Evolutionary conservation across 2,329 filamentous ascomycete species (phyloP).

Genomic region (Aspergillus novofumigatus): DNA sequence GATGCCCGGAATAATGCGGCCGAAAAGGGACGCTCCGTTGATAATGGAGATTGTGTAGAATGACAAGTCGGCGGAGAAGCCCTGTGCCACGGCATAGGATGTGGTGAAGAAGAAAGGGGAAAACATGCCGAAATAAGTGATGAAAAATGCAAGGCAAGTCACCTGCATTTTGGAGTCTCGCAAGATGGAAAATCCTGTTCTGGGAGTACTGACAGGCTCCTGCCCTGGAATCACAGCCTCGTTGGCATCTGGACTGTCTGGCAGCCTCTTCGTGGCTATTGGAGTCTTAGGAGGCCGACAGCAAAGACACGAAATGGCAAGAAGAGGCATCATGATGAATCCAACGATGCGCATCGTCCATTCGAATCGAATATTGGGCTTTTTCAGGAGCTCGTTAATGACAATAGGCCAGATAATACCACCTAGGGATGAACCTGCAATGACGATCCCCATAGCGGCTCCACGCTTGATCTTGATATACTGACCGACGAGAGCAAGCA

Average conservation of each 20-base stretch:
- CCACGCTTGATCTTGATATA: slow-evolving; percentile 27
- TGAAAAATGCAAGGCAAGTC: slow-evolving; percentile 30
- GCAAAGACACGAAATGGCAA: slow-evolving; percentile 26
- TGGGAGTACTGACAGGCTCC: neutral
- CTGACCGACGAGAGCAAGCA: slow-evolving; percentile 27
- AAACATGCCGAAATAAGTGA: slow-evolving; percentile 39
- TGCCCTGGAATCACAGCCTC: neutral
- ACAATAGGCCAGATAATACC: slow-evolving; percentile 35
- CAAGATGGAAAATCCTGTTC: slow-evolving; percentile 19
- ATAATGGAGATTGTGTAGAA: slow-evolving; percentile 39
- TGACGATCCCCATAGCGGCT: slow-evolving; percentile 29
- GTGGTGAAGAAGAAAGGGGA: slow-evolving; percentile 38
- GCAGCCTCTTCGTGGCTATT: neutral
- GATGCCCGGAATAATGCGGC: slow-evolving; percentile 33
- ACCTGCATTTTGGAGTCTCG: slow-evolving; percentile 21
- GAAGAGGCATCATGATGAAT: slow-evolving; percentile 39
- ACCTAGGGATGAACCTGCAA: slow-evolving; percentile 32
- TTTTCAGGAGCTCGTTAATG: slow-evolving; percentile 27
- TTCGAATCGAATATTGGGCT: slow-evolving; percentile 22
- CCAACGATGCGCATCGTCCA: slow-evolving; percentile 40
- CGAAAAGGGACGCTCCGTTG: slow-evolving; percentile 37
- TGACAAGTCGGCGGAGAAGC: slow-evolving; percentile 26
- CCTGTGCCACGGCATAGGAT: slow-evolving; percentile 24
- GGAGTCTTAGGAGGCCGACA: slow-evolving; percentile 6
- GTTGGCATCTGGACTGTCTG: neutral